Evolutionary conservation across 2,329 filamentous ascomycete species (phyloP).

Genomic region (Akanthomyces muscarius): DNA sequence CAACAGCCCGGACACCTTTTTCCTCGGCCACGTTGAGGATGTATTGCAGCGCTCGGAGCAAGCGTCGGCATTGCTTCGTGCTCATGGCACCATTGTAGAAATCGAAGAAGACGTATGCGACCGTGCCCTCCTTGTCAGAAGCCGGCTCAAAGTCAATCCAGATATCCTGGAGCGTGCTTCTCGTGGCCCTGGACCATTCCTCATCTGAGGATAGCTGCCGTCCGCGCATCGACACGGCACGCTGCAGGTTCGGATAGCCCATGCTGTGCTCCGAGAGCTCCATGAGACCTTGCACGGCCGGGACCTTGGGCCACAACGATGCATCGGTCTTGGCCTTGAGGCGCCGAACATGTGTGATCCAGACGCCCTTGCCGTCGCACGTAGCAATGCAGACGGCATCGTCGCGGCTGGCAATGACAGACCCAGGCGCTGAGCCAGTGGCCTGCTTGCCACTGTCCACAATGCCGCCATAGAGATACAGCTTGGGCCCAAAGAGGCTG

Average conservation of each 20-base stretch:
- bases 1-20: slow-evolving; percentile 32
- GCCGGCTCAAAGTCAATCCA: slow-evolving; percentile 33
- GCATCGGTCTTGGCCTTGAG: slow-evolving; percentile 35
- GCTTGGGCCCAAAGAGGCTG: slow-evolving; percentile 31
- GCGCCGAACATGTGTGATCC: slow-evolving; percentile 38
- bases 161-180: slow-evolving; percentile 36
- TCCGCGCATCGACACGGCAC: slow-evolving; percentile 19
- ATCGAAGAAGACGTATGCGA: slow-evolving; percentile 39
- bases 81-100: slow-evolving; percentile 44
- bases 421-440: slow-evolving; percentile 20
- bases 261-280: slow-evolving; percentile 24
- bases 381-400: slow-evolving; percentile 35
- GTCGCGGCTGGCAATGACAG: slow-evolving; percentile 34
- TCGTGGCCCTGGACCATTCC: slow-evolving; percentile 28
- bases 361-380: slow-evolving; percentile 36
- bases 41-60: slow-evolving; percentile 34
- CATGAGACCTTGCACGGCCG: slow-evolving; percentile 32
- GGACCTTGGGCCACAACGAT: slow-evolving; percentile 39
- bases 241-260: slow-evolving; percentile 26
- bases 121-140: slow-evolving; percentile 22
- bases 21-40: slow-evolving; percentile 27
- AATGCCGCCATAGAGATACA: slow-evolving; percentile 39
- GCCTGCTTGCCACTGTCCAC: slow-evolving; percentile 30
- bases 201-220: slow-evolving; percentile 18
- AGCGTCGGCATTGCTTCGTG: slow-evolving; percentile 34